A percentile compares a stretch with the other conserved stretches of the same genome.
Evolutionary conservation across 139 green algal species (phyloP).

Genomic region (Helicosporidium sp.): DNA sequence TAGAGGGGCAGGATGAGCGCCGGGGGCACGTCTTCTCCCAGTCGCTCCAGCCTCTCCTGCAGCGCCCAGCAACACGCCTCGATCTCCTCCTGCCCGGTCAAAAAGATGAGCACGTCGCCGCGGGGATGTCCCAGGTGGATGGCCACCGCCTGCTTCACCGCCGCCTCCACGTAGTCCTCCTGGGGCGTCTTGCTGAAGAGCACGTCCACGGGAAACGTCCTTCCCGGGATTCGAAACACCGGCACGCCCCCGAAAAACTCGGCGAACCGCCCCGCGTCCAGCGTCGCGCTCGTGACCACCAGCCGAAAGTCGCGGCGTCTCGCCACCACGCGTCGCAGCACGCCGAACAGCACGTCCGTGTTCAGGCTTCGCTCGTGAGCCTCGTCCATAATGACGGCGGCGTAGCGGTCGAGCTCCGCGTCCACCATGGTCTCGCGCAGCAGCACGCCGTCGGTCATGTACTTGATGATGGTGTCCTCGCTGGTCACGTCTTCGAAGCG

Average conservation of each 20-base stretch:
- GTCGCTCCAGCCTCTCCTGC: conserved; percentile 53
- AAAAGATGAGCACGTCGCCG: conserved; percentile 95
- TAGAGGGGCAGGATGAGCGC: conserved; percentile 92
- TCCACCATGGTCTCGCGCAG: conserved; percentile 78
- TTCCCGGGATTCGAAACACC: conserved; percentile 80
- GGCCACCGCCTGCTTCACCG: conserved; percentile 84
- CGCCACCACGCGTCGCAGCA: conserved; percentile 72
- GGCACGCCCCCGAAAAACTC: conserved; percentile 75
- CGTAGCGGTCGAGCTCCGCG: conserved; percentile 63
- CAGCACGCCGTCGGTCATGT: conserved; percentile 67
- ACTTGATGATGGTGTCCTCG: conserved; percentile 61
- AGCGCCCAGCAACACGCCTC: conserved; percentile 70
- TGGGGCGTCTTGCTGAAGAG: conserved; percentile 67
- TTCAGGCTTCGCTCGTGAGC: conserved; percentile 86
- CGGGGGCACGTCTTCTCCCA: conserved; percentile 42
- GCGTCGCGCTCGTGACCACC: conserved; percentile 89
- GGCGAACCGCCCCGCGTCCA: conserved; percentile 70
- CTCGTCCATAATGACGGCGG: conserved; percentile 68
- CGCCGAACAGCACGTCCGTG: conserved; percentile 90
- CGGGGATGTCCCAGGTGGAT: conserved; percentile 73
- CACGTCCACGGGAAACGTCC: conserved; percentile 91
- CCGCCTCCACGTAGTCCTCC: conserved; percentile 93
- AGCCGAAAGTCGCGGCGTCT: conserved; percentile 78
- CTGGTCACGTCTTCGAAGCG: conserved; percentile 94
- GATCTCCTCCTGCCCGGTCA: conserved; percentile 95